These are phyloP conservation scores for Parascedosporium putredinis DNA, from an alignment of 2,329 filamentous ascomycete genomes.

Conservation along the genomic window DNA sequence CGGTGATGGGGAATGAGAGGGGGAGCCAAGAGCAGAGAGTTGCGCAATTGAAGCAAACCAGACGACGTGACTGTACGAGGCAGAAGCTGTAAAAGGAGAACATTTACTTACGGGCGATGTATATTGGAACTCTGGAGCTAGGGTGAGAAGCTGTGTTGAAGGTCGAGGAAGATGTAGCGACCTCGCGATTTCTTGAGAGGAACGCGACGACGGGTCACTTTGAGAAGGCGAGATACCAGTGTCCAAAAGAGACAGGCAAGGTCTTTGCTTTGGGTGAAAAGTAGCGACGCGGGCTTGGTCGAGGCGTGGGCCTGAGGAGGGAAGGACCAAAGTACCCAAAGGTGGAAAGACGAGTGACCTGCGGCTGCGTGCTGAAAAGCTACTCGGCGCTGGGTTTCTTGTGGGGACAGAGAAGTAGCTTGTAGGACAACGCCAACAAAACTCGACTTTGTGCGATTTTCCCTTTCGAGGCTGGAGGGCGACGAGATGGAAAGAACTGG, in stretches of 20 bases:
- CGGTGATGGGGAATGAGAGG: too few relatives aligned
- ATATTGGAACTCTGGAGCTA: slow-evolving; percentile 19
- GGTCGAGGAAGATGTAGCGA: slow-evolving; percentile 2
- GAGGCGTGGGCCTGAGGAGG: neutral
- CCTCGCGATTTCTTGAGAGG: slow-evolving; percentile 5
- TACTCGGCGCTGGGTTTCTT: slow-evolving; percentile 7
- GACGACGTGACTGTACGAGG: neutral
- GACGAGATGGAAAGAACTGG: neutral
- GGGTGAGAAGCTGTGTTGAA: slow-evolving; percentile 11
- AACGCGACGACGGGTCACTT: slow-evolving; percentile 4
- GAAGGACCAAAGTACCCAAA: neutral
- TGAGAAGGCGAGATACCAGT: slow-evolving; percentile 4
- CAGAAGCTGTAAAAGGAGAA: slow-evolving; percentile 11
- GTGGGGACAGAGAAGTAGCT: slow-evolving; percentile 6
- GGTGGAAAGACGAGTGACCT: slow-evolving; percentile 4
- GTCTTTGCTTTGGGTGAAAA: neutral
- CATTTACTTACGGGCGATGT: slow-evolving; percentile 25
- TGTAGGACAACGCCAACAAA: slow-evolving; percentile 7
- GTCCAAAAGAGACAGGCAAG: neutral
- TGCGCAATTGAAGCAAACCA: too few relatives aligned
- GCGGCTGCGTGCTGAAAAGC: slow-evolving; percentile 8
- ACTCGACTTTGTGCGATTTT: neutral
- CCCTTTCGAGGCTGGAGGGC: neutral
- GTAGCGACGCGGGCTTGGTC: slow-evolving; percentile 1
- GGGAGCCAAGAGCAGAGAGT: too few relatives aligned